phyloP scores from a whole-genome alignment of 1,284 basidiomycete genomes.

The Ceratorhiza oryzae-sativae region DNA sequence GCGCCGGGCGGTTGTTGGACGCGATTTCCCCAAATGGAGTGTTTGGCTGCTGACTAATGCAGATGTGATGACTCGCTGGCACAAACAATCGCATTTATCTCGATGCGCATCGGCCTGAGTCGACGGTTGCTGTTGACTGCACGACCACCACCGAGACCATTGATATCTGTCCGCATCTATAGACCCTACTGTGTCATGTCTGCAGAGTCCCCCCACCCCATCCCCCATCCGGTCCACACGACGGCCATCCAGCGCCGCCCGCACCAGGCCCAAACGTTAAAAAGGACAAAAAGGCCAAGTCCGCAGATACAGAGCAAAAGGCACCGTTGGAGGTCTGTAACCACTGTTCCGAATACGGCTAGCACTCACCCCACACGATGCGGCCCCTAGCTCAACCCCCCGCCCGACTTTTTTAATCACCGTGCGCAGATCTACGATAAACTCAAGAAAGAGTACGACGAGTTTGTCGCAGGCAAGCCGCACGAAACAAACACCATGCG shows the following conservation, averaged over 20 bases:
- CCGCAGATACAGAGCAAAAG: conserved; percentile 36
- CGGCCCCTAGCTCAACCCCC: conserved; percentile 72
- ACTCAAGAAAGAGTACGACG: conserved; percentile 86
- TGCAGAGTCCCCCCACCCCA: conserved; percentile 41
- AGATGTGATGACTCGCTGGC: conserved; percentile 24
- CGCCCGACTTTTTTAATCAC: conserved; percentile 87
- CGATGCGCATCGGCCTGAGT: conserved; percentile 30
- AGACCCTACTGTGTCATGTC: conserved; percentile 1
- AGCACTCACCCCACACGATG: conserved; percentile 14
- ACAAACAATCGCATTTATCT: conserved; percentile 28
- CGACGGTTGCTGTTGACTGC: conserved; percentile 1
- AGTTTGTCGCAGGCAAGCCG: conserved; percentile 72
- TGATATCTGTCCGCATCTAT: neutral
- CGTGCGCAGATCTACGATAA: conserved; percentile 91
- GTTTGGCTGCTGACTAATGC: neutral
- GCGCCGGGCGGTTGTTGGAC: neutral
- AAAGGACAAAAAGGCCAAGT: conserved; percentile 52
- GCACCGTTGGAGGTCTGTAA: conserved; percentile 44
- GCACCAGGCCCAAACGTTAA: conserved; percentile 48
- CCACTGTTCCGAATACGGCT: neutral
- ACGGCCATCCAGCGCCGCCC: conserved; percentile 48
- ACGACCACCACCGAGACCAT: conserved; percentile 21
- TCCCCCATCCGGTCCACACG: conserved; percentile 51
- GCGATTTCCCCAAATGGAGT: neutral
- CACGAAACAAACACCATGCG: neutral